Evolutionary conservation across 331 rosid species (phyloP).

Genomic region (Rhamnella rubrinervis): DNA sequence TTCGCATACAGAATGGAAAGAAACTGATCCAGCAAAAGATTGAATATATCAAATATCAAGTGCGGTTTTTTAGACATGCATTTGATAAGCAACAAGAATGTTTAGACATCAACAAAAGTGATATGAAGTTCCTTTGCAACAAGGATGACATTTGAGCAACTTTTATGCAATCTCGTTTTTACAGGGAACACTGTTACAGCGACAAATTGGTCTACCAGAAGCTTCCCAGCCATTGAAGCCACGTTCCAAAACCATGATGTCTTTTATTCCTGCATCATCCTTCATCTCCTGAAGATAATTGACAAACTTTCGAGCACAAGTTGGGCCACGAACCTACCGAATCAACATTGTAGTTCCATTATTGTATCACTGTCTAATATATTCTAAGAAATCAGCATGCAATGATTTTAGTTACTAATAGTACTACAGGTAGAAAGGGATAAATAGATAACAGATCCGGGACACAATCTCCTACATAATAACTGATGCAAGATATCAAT

Average conservation of each 20-base stretch:
- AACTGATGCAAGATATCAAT: too few relatives aligned
- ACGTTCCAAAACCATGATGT: slow-evolving; percentile 77
- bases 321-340: slow-evolving; percentile 90
- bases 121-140: neutral
- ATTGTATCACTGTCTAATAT: neutral
- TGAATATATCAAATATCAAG: too few relatives aligned
- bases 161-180: slow-evolving; percentile 43
- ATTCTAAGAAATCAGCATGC: too few relatives aligned
- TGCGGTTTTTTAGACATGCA: too few relatives aligned
- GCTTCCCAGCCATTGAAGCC: slow-evolving; percentile 98
- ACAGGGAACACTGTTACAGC: slow-evolving; percentile 65
- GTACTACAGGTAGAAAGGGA: too few relatives aligned
- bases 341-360: slow-evolving; percentile 3
- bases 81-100: too few relatives aligned
- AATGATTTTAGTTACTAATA: too few relatives aligned
- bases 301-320: slow-evolving; percentile 72
- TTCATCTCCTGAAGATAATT: slow-evolving; percentile 64
- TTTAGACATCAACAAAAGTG: too few relatives aligned
- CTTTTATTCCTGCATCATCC: slow-evolving; percentile 73
- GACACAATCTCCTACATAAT: too few relatives aligned
- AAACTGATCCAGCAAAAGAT: too few relatives aligned
- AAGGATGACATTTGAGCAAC: slow-evolving; percentile 17
- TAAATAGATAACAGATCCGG: too few relatives aligned
- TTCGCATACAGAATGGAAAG: too few relatives aligned
- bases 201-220: slow-evolving; percentile 87